Conservation (phyloP, 2,329 filamentous ascomycete genomes). For the Penicillium sp. region DNA sequence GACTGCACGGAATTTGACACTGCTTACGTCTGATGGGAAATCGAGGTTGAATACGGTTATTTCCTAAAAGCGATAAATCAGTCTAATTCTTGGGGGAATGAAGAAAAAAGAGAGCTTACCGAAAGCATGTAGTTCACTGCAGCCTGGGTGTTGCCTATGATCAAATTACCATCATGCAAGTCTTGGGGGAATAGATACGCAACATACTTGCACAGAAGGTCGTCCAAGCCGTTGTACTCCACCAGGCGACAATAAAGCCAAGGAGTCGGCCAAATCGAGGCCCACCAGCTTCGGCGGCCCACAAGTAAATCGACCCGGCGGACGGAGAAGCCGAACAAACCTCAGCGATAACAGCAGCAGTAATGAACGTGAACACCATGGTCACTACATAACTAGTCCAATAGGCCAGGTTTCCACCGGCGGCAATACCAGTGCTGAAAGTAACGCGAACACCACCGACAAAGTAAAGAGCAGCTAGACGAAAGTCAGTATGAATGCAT, state of each 20-base stretch:
- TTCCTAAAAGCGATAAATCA: slow-evolving; percentile 36
- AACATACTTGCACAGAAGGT: slow-evolving; percentile 46
- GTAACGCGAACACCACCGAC: slow-evolving; percentile 53
- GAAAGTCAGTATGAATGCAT: neutral
- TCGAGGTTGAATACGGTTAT: slow-evolving; percentile 50
- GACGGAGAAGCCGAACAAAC: slow-evolving; percentile 53
- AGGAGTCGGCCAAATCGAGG: slow-evolving; percentile 48
- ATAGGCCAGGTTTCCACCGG: slow-evolving; percentile 53
- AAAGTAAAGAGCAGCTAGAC: slow-evolving; percentile 51
- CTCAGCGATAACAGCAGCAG: slow-evolving; percentile 53
- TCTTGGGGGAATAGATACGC: neutral
- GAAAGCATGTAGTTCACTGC: slow-evolving; percentile 48
- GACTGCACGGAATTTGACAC: slow-evolving; percentile 51
- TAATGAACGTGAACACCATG: slow-evolving; percentile 53
- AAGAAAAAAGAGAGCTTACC: slow-evolving; percentile 26
- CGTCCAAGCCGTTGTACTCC: slow-evolving; percentile 56
- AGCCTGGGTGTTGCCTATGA: slow-evolving; percentile 42
- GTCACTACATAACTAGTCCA: slow-evolving; percentile 56
- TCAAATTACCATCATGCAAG: neutral
- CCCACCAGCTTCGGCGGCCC: slow-evolving; percentile 53
- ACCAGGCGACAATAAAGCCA: slow-evolving; percentile 57
- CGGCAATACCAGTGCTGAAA: slow-evolving; percentile 55
- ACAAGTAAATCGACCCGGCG: slow-evolving; percentile 53
- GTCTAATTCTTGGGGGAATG: neutral
- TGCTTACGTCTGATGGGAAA: slow-evolving; percentile 46